Percentiles rank a stretch among this genome's conserved stretches.
Conservation (phyloP, 2,329 filamentous ascomycete species). For the Ceratocystis lukuohia region DNA sequence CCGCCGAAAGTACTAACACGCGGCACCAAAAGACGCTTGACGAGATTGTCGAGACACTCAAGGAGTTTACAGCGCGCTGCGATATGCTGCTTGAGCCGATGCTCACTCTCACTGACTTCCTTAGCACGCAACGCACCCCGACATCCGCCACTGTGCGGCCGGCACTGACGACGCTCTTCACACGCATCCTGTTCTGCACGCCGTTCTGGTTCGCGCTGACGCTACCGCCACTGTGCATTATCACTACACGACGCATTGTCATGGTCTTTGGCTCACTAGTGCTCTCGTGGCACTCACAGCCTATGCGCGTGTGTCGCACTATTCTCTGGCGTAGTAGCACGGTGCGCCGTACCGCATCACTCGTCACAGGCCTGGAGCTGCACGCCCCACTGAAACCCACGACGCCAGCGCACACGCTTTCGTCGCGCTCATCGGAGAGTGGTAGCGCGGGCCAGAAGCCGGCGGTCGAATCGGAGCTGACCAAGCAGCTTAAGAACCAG, state of each 20-base stretch:
- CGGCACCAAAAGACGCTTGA: constrained; percentile 88
- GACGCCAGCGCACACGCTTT: constrained; percentile 19
- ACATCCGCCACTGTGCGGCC: constrained; percentile 85
- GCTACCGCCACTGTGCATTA: constrained; percentile 66
- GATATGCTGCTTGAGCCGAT: constrained; percentile 86
- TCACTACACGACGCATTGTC: constrained; percentile 73
- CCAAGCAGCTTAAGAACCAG: constrained; percentile 30
- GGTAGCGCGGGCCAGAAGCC: constrained; percentile 13
- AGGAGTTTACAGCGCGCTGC: constrained; percentile 79
- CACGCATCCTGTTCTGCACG: constrained; percentile 75
- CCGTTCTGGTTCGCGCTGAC: constrained; percentile 79
- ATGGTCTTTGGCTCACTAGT: constrained; percentile 77
- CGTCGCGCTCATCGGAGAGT: constrained; percentile 22
- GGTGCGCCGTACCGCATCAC: constrained; percentile 53
- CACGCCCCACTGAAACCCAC: constrained; percentile 33
- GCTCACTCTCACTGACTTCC: constrained; percentile 77
- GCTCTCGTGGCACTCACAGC: constrained; percentile 83
- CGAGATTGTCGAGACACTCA: constrained; percentile 89
- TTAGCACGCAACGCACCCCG: constrained; percentile 79
- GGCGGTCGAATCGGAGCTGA: constrained; percentile 33
- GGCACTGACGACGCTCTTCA: constrained; percentile 75
- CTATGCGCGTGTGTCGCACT: constrained; percentile 69
- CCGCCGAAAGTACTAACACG: constrained; percentile 47
- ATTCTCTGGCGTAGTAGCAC: constrained; percentile 80
- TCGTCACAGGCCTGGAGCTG: constrained; percentile 71